Percentiles rank a stretch among this genome's conserved stretches.
phyloP scores from a whole-genome alignment of 257 asterid species.

The Primulina eburnea region DNA sequence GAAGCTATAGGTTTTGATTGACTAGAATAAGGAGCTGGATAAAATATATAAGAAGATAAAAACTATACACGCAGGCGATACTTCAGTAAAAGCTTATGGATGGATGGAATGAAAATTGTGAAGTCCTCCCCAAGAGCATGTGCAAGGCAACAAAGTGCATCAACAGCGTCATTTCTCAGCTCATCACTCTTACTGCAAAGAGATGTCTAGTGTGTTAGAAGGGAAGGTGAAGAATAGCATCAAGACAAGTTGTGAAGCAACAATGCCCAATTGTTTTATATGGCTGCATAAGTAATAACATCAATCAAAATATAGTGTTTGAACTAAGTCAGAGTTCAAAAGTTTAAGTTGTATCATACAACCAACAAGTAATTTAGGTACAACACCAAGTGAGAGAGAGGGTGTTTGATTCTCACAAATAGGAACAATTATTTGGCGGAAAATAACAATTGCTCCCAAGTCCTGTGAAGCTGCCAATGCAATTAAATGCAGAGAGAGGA shows the following conservation, averaged over 20 bases:
- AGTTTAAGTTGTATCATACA: neutral
- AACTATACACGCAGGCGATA: conserved; percentile 70
- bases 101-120: conserved; percentile 83
- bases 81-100: conserved; percentile 81
- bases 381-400: neutral
- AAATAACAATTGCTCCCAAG: neutral
- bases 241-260: neutral
- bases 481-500: neutral
- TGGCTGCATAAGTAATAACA: neutral
- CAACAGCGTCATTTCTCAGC: conserved; percentile 86
- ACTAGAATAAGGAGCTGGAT: conserved; percentile 11
- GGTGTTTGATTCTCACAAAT: neutral
- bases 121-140: conserved; percentile 97
- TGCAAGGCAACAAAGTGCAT: conserved; percentile 94
- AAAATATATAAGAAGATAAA: conserved; percentile 11
- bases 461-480: neutral
- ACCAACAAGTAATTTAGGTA: no score
- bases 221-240: conserved; percentile 11
- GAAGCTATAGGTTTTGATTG: conserved; percentile 14
- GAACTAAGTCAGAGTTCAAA: neutral
- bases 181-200: conserved; percentile 80
- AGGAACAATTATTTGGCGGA: neutral
- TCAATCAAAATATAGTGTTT: neutral
- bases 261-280: neutral
- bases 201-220: conserved; percentile 19